phyloP scores from a whole-genome alignment of 2,329 filamentous ascomycete species.

The Botrytis sinoallii region DNA sequence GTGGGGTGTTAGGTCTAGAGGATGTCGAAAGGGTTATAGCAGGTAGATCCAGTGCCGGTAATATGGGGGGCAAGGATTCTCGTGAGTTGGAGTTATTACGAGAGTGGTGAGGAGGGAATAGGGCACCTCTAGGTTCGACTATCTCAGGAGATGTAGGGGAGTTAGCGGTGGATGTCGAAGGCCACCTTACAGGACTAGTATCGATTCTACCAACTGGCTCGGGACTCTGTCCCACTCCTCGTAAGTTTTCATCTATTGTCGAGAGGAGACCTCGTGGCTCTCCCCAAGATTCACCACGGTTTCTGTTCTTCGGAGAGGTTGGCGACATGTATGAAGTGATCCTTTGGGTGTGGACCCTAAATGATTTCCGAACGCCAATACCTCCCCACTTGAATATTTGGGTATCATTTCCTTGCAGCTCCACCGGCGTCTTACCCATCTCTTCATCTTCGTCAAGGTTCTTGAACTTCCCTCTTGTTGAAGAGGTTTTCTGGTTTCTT shows the following conservation, averaged over 20 bases:
- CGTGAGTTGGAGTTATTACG: not conserved
- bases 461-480: not conserved
- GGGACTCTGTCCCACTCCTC: not conserved
- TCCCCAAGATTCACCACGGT: not conserved
- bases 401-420: slow-evolving; percentile 11
- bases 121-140: not conserved
- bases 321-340: slow-evolving; percentile 12
- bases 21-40: not conserved
- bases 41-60: slow-evolving; percentile 8
- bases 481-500: not conserved
- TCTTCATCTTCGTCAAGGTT: slow-evolving; percentile 13
- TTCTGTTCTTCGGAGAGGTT: not conserved
- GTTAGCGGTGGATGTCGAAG: slow-evolving; percentile 1
- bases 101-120: not conserved
- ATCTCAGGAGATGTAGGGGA: slow-evolving; percentile 11
- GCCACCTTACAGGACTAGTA: not conserved
- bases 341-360: not conserved
- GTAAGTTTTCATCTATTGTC: not conserved
- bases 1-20: slow-evolving; percentile 6
- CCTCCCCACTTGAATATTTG: slow-evolving; percentile 18
- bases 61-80: not conserved
- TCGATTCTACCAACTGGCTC: not conserved
- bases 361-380: slow-evolving; percentile 8
- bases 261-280: slow-evolving; percentile 10
- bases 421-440: not conserved